Evolutionary conservation across 202 grass and related monocot genomes (phyloP).

Genomic region (Digitaria exilis): DNA sequence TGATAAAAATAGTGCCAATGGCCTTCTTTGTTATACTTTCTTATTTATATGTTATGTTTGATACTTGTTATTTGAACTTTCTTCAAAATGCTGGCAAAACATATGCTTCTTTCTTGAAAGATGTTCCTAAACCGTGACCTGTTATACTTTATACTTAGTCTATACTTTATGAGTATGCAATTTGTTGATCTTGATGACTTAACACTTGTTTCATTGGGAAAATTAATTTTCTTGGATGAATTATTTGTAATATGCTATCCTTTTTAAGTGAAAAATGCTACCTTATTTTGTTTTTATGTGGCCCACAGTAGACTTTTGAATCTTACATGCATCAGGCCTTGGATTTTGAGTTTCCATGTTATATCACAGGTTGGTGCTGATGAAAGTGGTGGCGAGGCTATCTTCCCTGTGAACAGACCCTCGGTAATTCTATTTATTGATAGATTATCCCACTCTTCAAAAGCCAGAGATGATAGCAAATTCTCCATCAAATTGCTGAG

Average conservation of each 20-base stretch:
- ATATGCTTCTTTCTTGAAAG: conserved; percentile 33
- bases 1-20: conserved; percentile 11
- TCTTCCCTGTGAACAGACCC: conserved; percentile 74
- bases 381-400: conserved; percentile 46
- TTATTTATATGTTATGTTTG: conserved; percentile 19
- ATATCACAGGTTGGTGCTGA: conserved; percentile 74
- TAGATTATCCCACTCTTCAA: conserved; percentile 67
- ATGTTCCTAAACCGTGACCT: conserved; percentile 25
- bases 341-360: conserved; percentile 47
- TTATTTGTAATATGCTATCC: conserved; percentile 23
- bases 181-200: conserved; percentile 1
- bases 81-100: conserved; percentile 22
- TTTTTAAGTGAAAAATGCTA: conserved; percentile 10
- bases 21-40: conserved; percentile 11
- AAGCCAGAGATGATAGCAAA: conserved; percentile 86
- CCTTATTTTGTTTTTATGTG: conserved; percentile 32
- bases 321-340: conserved; percentile 34
- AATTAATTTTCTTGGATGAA: conserved; percentile 19
- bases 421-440: conserved; percentile 90
- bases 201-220: conserved; percentile 37
- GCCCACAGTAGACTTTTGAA: conserved; percentile 16
- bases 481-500: conserved; percentile 68
- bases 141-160: conserved; percentile 12
- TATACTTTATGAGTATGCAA: conserved; percentile 8
- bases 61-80: conserved; percentile 26